A percentile compares a stretch with the other conserved stretches of the same genome.
Evolutionary conservation across 139 green algal genomes (phyloP).

Genomic region (Coccomyxa sp.): DNA sequence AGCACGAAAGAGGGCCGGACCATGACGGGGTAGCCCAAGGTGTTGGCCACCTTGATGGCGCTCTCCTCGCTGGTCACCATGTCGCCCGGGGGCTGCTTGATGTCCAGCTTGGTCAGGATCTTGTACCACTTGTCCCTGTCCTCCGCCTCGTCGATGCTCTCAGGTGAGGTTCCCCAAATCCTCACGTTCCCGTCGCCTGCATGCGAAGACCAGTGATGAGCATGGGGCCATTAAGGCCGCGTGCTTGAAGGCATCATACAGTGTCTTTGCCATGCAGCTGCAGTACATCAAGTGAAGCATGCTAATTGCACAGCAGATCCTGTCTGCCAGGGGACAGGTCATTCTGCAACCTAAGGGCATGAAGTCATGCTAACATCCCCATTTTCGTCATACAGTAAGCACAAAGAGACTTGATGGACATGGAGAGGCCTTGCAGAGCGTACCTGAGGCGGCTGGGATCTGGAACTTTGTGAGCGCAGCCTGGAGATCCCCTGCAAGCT

Average conservation of each 20-base stretch:
- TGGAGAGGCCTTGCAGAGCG: neutral
- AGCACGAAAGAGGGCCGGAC: slow-evolving; percentile 97
- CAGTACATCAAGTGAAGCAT: too few relatives aligned
- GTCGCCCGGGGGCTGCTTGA: slow-evolving; percentile 78
- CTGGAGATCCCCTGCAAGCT: slow-evolving; percentile 82
- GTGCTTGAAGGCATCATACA: too few relatives aligned
- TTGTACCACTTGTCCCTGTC: slow-evolving; percentile 84
- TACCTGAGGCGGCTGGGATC: slow-evolving; percentile 65
- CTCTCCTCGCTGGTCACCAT: slow-evolving; percentile 58
- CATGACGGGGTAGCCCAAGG: slow-evolving; percentile 96
- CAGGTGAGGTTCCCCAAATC: slow-evolving; percentile 95
- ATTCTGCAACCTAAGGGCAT: too few relatives aligned
- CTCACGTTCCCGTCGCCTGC: slow-evolving; percentile 78
- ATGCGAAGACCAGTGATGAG: neutral
- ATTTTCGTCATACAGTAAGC: too few relatives aligned
- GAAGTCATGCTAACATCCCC: too few relatives aligned
- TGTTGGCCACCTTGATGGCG: slow-evolving; percentile 69
- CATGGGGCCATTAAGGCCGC: too few relatives aligned
- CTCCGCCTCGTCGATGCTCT: slow-evolving; percentile 95
- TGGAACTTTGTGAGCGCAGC: slow-evolving; percentile 68
- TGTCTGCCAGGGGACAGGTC: too few relatives aligned
- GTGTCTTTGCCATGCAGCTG: too few relatives aligned
- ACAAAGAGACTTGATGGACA: too few relatives aligned
- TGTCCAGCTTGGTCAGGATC: slow-evolving; percentile 73
- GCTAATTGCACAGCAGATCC: too few relatives aligned